Evolutionary conservation across 257 asterid genomes (phyloP).

Genomic region (Fraxinus quadrangulata): DNA sequence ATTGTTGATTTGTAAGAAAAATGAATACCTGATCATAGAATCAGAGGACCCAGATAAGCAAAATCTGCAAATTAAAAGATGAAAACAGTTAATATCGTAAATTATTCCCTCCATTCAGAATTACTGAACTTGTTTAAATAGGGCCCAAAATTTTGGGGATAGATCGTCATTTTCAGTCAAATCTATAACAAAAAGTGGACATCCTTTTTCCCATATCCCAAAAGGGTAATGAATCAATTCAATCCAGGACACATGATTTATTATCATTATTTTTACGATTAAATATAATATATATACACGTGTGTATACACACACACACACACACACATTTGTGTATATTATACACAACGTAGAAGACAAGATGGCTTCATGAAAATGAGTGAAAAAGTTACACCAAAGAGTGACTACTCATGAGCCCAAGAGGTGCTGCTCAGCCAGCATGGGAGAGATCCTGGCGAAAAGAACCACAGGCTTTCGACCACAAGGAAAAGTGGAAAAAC

Average conservation of each 20-base stretch:
- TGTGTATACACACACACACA: too few relatives aligned
- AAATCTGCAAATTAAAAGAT: slow-evolving; percentile 59
- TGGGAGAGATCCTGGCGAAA: not conserved
- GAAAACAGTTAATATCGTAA: slow-evolving; percentile 1
- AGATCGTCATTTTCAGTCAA: not conserved
- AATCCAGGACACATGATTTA: not conserved
- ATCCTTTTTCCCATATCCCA: not conserved
- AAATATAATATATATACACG: not conserved
- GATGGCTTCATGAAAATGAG: slow-evolving; percentile 9
- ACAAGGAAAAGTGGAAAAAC: not conserved
- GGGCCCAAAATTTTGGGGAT: not conserved
- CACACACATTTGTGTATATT: not conserved
- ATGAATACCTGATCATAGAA: slow-evolving; percentile 89
- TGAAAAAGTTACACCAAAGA: not conserved
- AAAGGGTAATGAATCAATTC: not conserved
- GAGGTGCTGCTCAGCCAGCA: not conserved
- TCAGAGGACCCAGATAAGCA: slow-evolving; percentile 98
- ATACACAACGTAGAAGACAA: slow-evolving; percentile 6
- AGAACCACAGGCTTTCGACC: not conserved
- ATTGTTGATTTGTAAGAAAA: slow-evolving; percentile 15
- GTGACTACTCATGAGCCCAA: not conserved
- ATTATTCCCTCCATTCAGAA: not conserved
- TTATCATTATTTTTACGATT: too few relatives aligned
- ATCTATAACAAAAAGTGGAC: not conserved
- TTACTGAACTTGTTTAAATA: not conserved